A percentile compares a stretch with the other conserved stretches of the same genome.
Evolutionary conservation across 768 basidiomycete species (phyloP).

Genomic region (Clathrus columnatus): DNA sequence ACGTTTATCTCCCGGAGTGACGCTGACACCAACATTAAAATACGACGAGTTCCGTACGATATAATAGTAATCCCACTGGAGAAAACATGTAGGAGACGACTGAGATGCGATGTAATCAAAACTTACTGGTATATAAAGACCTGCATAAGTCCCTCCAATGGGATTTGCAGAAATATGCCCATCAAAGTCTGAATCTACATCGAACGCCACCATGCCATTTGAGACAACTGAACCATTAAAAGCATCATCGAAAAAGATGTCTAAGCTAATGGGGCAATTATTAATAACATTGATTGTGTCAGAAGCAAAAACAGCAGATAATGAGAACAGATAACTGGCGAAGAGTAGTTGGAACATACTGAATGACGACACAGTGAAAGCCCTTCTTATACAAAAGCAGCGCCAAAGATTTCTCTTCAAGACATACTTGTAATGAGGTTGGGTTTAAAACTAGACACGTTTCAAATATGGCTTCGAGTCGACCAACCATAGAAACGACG

Average conservation of each 20-base stretch:
- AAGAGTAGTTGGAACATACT: no score
- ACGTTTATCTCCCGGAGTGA: not conserved
- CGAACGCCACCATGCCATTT: not conserved
- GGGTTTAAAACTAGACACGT: no score
- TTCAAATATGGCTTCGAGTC: no score
- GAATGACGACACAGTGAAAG: no score
- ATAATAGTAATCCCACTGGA: not conserved
- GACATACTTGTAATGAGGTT: no score
- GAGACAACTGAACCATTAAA: not conserved
- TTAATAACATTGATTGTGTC: not conserved
- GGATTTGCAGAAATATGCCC: not conserved
- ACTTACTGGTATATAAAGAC: not conserved
- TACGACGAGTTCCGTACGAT: not conserved
- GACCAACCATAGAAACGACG: no score
- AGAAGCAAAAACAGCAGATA: not conserved
- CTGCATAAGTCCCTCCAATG: not conserved
- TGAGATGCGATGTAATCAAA: not conserved
- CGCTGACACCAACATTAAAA: not conserved
- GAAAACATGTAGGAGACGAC: not conserved
- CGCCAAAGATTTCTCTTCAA: no score
- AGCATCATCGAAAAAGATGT: not conserved
- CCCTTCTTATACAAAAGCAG: no score
- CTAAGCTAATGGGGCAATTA: not conserved
- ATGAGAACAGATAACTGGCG: not conserved
- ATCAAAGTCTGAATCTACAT: not conserved